phyloP scores from a whole-genome alignment of 495 filamentous ascomycete genomes.

The Podospora pseudoanserina region DNA sequence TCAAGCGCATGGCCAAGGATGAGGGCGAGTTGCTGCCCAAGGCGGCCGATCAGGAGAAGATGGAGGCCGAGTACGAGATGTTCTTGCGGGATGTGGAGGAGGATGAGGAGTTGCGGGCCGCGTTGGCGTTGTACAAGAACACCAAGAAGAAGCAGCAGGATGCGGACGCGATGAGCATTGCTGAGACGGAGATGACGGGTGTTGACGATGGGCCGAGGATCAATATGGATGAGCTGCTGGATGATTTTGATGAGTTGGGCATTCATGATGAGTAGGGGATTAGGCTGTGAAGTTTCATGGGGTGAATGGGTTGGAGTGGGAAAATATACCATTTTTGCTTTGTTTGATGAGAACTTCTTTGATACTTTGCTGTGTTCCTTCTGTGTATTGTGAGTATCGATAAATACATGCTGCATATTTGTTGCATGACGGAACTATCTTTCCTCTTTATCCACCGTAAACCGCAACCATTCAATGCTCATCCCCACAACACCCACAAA shows the following conservation, averaged over 20 bases:
- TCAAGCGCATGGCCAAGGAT: conserved; percentile 88
- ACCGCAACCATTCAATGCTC: background rate
- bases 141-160: conserved; percentile 38
- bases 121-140: conserved; percentile 81
- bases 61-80: conserved; percentile 91
- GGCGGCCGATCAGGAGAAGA: conserved; percentile 75
- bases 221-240: conserved; percentile 77
- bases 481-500: background rate
- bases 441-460: background rate
- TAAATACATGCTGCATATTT: background rate
- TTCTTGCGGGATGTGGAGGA: conserved; percentile 97
- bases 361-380: too few relatives aligned
- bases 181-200: conserved; percentile 64
- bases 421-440: background rate
- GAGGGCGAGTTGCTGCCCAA: conserved; percentile 74
- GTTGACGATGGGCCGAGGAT: conserved; percentile 71
- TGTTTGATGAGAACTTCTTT: background rate
- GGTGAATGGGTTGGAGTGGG: background rate
- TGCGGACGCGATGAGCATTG: conserved; percentile 55
- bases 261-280: conserved; percentile 50
- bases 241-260: conserved; percentile 81
- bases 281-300: background rate
- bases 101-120: conserved; percentile 79
- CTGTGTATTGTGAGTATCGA: too few relatives aligned
- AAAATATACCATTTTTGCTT: background rate